Evolutionary conservation across 2,329 filamentous ascomycete species (phyloP).

Genomic region (Sclerotinia glacialis): DNA sequence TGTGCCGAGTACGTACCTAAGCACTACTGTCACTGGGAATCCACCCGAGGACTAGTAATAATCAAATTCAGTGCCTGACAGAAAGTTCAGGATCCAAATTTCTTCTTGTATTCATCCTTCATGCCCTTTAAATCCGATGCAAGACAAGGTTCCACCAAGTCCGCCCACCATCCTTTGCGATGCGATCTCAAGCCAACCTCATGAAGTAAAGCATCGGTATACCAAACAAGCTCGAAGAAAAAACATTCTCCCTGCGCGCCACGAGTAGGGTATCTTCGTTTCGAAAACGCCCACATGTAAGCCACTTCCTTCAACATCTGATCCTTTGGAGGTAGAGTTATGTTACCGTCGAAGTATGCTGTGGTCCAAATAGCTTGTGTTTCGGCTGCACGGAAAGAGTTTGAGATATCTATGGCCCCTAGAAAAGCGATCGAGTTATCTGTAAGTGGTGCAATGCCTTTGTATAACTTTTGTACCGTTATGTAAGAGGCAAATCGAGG

Average conservation of each 20-base stretch:
- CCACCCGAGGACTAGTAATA: not conserved
- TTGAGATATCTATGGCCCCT: slow-evolving; percentile 18
- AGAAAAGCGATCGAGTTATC: slow-evolving; percentile 22
- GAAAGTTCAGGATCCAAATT: not conserved
- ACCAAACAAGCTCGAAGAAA: slow-evolving; percentile 20
- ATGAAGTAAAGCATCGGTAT: slow-evolving; percentile 18
- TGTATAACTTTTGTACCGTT: slow-evolving; percentile 24
- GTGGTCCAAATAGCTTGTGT: slow-evolving; percentile 25
- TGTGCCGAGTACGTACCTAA: no score
- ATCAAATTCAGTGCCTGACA: not conserved
- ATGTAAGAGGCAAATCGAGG: not conserved
- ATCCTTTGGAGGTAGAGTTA: slow-evolving; percentile 15
- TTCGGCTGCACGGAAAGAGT: slow-evolving; percentile 20
- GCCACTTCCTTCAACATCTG: slow-evolving; percentile 19
- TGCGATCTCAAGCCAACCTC: slow-evolving; percentile 15
- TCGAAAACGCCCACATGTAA: slow-evolving; percentile 16
- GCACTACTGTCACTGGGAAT: no score
- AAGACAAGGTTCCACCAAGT: slow-evolving; percentile 9
- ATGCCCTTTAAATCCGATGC: slow-evolving; percentile 10
- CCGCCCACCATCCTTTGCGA: slow-evolving; percentile 19
- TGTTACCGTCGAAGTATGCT: slow-evolving; percentile 22
- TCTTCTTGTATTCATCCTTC: slow-evolving; percentile 20
- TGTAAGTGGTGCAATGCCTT: slow-evolving; percentile 19
- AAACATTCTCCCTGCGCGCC: slow-evolving; percentile 14
- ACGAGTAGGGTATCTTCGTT: slow-evolving; percentile 18